Percentiles rank a stretch among this genome's conserved stretches.
Evolutionary conservation across 2,329 filamentous ascomycete genomes (phyloP).

Genomic region (Drechslerella coelobrocha): DNA sequence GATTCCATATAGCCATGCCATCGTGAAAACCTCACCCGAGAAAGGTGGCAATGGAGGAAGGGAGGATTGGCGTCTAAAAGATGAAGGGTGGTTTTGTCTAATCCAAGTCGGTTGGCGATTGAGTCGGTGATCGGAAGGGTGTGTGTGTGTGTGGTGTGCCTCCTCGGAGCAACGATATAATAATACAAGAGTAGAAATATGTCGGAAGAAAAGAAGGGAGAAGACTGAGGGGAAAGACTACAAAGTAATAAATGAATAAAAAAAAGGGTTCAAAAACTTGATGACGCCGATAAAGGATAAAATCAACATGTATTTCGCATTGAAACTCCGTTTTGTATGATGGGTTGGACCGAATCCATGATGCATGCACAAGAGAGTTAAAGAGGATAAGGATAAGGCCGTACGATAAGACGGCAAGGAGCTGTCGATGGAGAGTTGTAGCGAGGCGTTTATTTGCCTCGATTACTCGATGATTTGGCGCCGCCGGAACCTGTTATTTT

Average conservation of each 20-base stretch:
- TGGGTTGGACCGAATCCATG: constrained; percentile 31
- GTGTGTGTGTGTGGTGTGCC: neutral
- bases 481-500: constrained; percentile 73
- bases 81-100: constrained; percentile 24
- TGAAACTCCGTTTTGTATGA: constrained; percentile 45
- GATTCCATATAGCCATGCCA: constrained; percentile 7
- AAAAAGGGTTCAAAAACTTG: constrained; percentile 57
- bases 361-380: too few relatives aligned
- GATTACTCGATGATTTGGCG: constrained; percentile 61
- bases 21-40: constrained; percentile 15
- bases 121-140: constrained; percentile 2
- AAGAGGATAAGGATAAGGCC: neutral
- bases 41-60: neutral
- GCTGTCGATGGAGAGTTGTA: constrained; percentile 1
- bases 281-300: constrained; percentile 55
- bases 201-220: constrained; percentile 20
- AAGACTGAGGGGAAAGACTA: constrained; percentile 11
- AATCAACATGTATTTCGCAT: constrained; percentile 31
- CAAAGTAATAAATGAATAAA: constrained; percentile 53
- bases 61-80: constrained; percentile 3
- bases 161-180: constrained; percentile 10
- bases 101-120: constrained; percentile 4
- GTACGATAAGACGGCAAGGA: neutral
- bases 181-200: constrained; percentile 19
- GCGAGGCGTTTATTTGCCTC: constrained; percentile 62